These are phyloP conservation scores for Didymellaceae sp. DNA, from an alignment of 2,329 filamentous ascomycete genomes.

Conservation along the genomic window DNA sequence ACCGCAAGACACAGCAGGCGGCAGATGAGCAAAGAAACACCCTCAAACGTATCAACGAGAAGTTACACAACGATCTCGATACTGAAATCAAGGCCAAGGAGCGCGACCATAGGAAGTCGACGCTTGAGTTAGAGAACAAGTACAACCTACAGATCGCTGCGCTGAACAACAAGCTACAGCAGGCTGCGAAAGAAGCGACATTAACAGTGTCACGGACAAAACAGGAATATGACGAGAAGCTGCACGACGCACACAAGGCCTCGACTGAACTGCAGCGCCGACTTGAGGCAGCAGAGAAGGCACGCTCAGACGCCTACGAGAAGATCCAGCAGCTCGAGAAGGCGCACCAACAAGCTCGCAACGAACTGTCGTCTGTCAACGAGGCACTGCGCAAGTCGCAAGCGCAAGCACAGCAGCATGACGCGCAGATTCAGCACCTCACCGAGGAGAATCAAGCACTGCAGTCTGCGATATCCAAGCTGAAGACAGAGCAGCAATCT, in stretches of 20 bases:
- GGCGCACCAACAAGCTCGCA: constrained; percentile 31
- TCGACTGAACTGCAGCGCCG: constrained; percentile 38
- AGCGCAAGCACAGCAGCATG: constrained; percentile 30
- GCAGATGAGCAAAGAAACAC: constrained; percentile 55
- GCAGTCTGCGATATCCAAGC: constrained; percentile 20
- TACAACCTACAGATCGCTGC: constrained; percentile 52
- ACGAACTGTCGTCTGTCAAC: constrained; percentile 32
- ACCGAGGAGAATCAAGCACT: constrained; percentile 35
- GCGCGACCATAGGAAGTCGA: constrained; percentile 40
- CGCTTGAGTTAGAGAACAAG: constrained; percentile 56
- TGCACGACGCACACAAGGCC: constrained; percentile 33
- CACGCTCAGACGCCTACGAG: constrained; percentile 35
- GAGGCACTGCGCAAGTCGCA: constrained; percentile 35
- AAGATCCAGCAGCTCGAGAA: constrained; percentile 37
- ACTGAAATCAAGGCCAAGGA: constrained; percentile 64
- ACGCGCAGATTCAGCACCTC: constrained; percentile 50
- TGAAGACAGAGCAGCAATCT: constrained; percentile 3
- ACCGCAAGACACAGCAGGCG: constrained; percentile 66
- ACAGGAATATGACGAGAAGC: constrained; percentile 45
- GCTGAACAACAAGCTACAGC: constrained; percentile 46
- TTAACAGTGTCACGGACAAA: constrained; percentile 36
- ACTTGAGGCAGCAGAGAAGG: constrained; percentile 34
- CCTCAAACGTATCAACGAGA: constrained; percentile 72
- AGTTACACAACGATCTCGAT: constrained; percentile 72
- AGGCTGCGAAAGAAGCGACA: constrained; percentile 37